Conservation (phyloP, 768 basidiomycete species). For the Agaricus subrufescens region DNA sequence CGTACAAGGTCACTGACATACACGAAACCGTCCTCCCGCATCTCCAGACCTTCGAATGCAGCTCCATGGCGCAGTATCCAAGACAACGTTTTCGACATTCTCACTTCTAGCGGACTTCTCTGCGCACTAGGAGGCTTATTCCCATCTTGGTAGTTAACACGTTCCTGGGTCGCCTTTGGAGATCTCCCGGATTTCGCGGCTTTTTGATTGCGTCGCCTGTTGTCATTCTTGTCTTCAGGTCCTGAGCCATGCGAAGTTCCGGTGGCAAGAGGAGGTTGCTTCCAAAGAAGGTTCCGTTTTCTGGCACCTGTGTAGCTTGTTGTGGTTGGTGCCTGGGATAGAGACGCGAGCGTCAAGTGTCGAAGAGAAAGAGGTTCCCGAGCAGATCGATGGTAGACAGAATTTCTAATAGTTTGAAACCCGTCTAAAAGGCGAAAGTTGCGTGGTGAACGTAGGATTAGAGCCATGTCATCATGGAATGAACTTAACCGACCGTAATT, state of each 20-base stretch:
- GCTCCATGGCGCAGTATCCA: slow-evolving; percentile 88
- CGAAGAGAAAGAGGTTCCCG: not conserved
- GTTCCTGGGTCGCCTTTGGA: not conserved
- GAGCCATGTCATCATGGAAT: not conserved
- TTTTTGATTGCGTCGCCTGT: not conserved
- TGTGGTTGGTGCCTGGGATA: not conserved
- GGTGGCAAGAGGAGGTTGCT: not conserved
- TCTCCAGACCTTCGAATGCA: slow-evolving; percentile 61
- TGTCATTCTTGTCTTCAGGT: not conserved
- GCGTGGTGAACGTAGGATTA: no score
- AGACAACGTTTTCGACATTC: slow-evolving; percentile 81
- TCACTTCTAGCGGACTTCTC: slow-evolving; percentile 61
- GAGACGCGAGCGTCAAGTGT: not conserved
- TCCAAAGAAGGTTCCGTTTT: not conserved
- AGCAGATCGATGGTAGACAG: no score
- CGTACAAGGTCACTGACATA: slow-evolving; percentile 79
- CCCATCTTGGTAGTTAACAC: not conserved
- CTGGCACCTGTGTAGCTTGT: not conserved
- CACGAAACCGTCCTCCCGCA: slow-evolving; percentile 85
- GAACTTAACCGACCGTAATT: no score
- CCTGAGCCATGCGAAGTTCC: not conserved
- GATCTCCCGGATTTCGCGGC: not conserved
- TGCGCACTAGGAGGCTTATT: slow-evolving; percentile 39
- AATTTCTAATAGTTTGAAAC: no score
- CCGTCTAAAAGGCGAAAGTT: no score